Base-by-base conservation (phyloP, 2,329 filamentous ascomycete species). In the Fusarium albosuccineum region DNA sequence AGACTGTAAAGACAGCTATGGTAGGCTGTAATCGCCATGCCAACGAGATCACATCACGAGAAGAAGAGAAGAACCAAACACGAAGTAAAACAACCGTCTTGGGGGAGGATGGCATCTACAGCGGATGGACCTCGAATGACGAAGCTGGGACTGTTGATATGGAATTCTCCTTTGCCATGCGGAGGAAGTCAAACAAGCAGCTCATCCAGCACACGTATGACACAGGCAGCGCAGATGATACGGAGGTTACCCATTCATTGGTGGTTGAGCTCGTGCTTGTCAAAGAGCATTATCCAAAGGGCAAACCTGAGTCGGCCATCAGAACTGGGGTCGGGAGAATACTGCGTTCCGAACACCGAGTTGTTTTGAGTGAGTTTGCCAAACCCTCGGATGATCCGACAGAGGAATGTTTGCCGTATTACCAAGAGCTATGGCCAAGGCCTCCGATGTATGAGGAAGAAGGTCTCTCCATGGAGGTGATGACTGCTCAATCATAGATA, bases 221-320 rank as follows among this genome's bases (percentile, higher is more conserved):
- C 74, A 85, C 92, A 70, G 91, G 91, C 64, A 87, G 90, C 53
- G 81, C 86, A 34, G 89, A 91, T 70, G 93, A 93, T 46, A 89
- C 93, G 66, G 89, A 91, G 71, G 89, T 97, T 51, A 89, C 88
- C 37, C 95, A 98, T 82, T 89, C 91, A 72, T 86, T 98, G 42
- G 88, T 97, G 67, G 85, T 98, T 51, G 95, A 98, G 80, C 88
- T 98, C 81, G 93, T 97, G 45, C 93, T 98, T 17, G 91, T 92
- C 5, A 95, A 97, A 79, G 95, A 98, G 77, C 94, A 92, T 81
- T 86, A 84, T 0, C 91, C 90, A 60, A 88, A 90, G 73, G 89
- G 87, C 53, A 90, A 88, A 74, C 83, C 85, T 0, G 79, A 82
- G 42, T 82, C 93, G 40, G 86, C 92, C 33, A 93, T 92, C 0